Base-by-base conservation (phyloP, 2,329 filamentous ascomycete species). In the Monilinia aucupariae region DNA sequence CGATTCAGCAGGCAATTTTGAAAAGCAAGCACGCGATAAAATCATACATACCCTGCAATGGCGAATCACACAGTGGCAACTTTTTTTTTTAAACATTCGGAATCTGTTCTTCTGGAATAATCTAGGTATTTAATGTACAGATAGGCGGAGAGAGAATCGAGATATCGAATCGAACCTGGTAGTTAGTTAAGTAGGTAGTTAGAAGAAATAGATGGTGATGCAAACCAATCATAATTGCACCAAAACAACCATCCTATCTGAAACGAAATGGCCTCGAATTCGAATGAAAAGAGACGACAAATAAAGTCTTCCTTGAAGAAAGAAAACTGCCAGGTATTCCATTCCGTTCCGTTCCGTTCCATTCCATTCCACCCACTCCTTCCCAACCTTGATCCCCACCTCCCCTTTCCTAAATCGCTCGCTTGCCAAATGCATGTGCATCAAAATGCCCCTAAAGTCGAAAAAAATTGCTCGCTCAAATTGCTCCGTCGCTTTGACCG, bases 81-180 rank as follows among this genome's bases (percentile, higher is more conserved):
- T 17, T 25, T 47, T 56, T 20, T 27, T 34, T 32, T 25, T 9
- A 34, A 20, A 34, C 27, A 56, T 47, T 56, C 41, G 27, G 54
- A 13, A 56, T 56, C 47, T 47, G 25, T 56, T 56, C 8, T 47
- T 30, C 54, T 34, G 54, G 54, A 34, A 56, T 56, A 56, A 20
- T 22, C 54, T 47, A 56, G 54, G 20, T 56, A 47, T 56, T 45
- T 47, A 56, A 56, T 56, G 54, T 56, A 56, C 54, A 47, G 41
- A 56, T 56, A 27, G 27, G 47, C 25, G 53, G 13, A 56, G 41
- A 47, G 30, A 47, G 30, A 47, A 12, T 34, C 41, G 41, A 56
- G 27, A 43, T 27, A 32, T 34, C 27, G 54, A 47, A 25, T 47
- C 41, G 39, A 32, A 45, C 43, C 41, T 32, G 39, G 53, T 30